Conservation (phyloP, 768 basidiomycete species). For the Atractiella rhizophila region DNA sequence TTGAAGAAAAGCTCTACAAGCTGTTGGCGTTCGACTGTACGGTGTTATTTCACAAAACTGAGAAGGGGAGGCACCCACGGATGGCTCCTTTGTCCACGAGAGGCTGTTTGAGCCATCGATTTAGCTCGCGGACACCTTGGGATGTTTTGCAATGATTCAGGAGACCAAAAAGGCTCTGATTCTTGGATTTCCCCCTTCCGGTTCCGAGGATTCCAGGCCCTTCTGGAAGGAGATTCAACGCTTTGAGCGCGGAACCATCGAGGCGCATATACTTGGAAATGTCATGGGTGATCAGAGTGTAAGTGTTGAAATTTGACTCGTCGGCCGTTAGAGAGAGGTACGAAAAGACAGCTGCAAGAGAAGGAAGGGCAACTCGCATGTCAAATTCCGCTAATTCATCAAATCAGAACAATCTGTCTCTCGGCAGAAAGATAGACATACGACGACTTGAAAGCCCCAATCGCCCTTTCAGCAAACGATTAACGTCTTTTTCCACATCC, state of each 20-base stretch:
- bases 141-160: slow-evolving; percentile 90
- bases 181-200: slow-evolving; percentile 37
- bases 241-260: slow-evolving; percentile 78
- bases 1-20: slow-evolving; percentile 68
- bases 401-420: neutral
- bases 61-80: neutral
- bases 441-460: slow-evolving; percentile 25
- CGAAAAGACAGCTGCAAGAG: slow-evolving; percentile 51
- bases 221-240: slow-evolving; percentile 41
- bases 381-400: slow-evolving; percentile 61
- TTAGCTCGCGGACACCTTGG: slow-evolving; percentile 66
- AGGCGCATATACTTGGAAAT: slow-evolving; percentile 83
- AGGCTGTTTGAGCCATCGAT: slow-evolving; percentile 87
- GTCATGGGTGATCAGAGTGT: slow-evolving; percentile 61
- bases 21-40: slow-evolving; percentile 52
- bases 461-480: slow-evolving; percentile 36
- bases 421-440: slow-evolving; percentile 1
- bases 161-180: slow-evolving; percentile 63
- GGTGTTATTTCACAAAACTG: neutral
- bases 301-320: slow-evolving; percentile 50
- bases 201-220: slow-evolving; percentile 6
- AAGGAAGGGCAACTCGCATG: slow-evolving; percentile 48
- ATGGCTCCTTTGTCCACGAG: slow-evolving; percentile 52
- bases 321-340: slow-evolving; percentile 63
- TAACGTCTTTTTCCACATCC: slow-evolving; percentile 54